Conservation (phyloP, 371 early-diverging fungal genomes). For the Mucor saturninus region DNA sequence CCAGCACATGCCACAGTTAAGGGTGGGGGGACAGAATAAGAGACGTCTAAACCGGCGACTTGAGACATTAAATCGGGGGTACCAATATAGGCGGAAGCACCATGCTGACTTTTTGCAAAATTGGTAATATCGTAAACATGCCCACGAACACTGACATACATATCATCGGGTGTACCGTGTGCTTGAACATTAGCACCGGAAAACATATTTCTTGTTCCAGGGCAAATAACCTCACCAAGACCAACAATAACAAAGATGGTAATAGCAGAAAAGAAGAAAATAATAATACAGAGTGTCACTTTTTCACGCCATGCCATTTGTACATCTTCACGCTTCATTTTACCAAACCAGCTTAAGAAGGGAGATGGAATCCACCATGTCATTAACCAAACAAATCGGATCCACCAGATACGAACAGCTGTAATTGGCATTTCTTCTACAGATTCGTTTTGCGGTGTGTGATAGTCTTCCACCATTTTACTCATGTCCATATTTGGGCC, state of each 20-base stretch:
- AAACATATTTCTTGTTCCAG: conserved; percentile 71
- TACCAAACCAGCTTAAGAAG: conserved; percentile 66
- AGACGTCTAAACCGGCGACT: conserved; percentile 72
- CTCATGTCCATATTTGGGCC: conserved; percentile 62
- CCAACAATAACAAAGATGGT: conserved; percentile 91
- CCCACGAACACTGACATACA: conserved; percentile 72
- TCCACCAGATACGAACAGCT: conserved; percentile 79
- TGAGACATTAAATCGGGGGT: conserved; percentile 60
- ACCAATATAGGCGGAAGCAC: conserved; percentile 50
- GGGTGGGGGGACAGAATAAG: conserved; percentile 75
- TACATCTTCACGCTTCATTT: conserved; percentile 83
- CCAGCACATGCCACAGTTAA: conserved; percentile 64
- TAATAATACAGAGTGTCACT: conserved; percentile 88
- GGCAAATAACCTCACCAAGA: conserved; percentile 90
- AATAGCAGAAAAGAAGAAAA: conserved; percentile 77
- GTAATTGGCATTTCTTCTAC: conserved; percentile 64
- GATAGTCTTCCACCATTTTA: conserved; percentile 55
- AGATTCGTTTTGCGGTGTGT: conserved; percentile 57
- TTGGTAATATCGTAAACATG: conserved; percentile 71
- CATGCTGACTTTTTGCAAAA: conserved; percentile 60
- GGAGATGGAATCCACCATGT: conserved; percentile 91
- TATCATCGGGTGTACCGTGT: conserved; percentile 48
- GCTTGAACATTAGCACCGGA: conserved; percentile 55
- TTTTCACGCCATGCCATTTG: conserved; percentile 98
- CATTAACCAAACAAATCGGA: conserved; percentile 81